Percentiles rank a stretch among this genome's conserved stretches.
Conservation (phyloP, 768 basidiomycete species). For the Leccinellum albellum region DNA sequence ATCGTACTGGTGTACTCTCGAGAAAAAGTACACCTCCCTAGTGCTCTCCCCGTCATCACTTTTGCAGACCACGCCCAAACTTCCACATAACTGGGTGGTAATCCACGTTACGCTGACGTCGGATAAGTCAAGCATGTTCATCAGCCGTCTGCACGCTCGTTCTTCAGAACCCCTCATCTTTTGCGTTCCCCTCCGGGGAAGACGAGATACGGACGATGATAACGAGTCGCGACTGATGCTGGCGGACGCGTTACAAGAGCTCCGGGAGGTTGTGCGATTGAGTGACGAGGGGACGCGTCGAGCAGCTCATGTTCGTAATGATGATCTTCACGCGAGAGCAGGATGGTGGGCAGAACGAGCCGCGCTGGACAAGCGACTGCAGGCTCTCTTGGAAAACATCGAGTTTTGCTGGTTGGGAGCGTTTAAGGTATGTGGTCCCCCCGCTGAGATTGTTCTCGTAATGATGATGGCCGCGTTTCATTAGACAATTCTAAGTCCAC, state of each 20-base stretch:
- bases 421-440: slow-evolving; percentile 70
- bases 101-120: slow-evolving; percentile 80
- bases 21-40: slow-evolving; percentile 44
- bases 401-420: slow-evolving; percentile 97
- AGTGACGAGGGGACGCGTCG: slow-evolving; percentile 75
- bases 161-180: slow-evolving; percentile 66
- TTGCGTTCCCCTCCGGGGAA: slow-evolving; percentile 82
- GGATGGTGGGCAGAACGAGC: slow-evolving; percentile 86
- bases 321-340: slow-evolving; percentile 59
- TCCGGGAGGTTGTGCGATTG: slow-evolving; percentile 72
- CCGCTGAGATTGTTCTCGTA: not conserved
- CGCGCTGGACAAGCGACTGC: slow-evolving; percentile 72
- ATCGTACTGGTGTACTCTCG: slow-evolving; percentile 61
- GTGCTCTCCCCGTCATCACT: slow-evolving; percentile 32
- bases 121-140: slow-evolving; percentile 77
- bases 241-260: slow-evolving; percentile 66
- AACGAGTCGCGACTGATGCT: slow-evolving; percentile 73
- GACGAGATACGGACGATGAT: slow-evolving; percentile 70
- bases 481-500: slow-evolving; percentile 58
- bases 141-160: slow-evolving; percentile 70
- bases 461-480: not conserved
- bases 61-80: slow-evolving; percentile 38
- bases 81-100: slow-evolving; percentile 81
- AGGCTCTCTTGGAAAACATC: slow-evolving; percentile 73
- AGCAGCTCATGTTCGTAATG: slow-evolving; percentile 66